phyloP scores from a whole-genome alignment of 2,329 filamentous ascomycete genomes.

The Aspergillus quadrilineatus region DNA sequence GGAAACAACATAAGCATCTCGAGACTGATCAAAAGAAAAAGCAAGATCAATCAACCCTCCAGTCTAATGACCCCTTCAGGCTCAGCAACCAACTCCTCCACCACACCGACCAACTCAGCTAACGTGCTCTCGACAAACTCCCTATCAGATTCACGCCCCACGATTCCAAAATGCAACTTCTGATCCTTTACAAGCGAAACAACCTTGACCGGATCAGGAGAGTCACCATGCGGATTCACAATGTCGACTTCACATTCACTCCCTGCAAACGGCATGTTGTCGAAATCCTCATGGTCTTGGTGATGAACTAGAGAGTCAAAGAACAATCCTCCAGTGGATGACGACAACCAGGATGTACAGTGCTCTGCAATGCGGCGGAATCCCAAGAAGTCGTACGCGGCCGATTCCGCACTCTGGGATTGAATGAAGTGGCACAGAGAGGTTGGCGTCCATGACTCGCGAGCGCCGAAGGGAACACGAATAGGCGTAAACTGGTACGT shows the following conservation, averaged over 20 bases:
- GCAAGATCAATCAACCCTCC: neutral
- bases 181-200: constrained; percentile 53
- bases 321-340: constrained; percentile 35
- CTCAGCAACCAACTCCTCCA: constrained; percentile 38
- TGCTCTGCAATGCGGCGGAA: constrained; percentile 50
- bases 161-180: constrained; percentile 61
- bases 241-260: constrained; percentile 54
- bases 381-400: constrained; percentile 54
- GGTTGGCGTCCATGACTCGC: constrained; percentile 45
- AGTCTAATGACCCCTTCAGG: neutral
- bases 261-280: constrained; percentile 44
- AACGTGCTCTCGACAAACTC: constrained; percentile 53
- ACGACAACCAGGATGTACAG: constrained; percentile 48
- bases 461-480: constrained; percentile 52
- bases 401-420: constrained; percentile 53
- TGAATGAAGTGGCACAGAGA: constrained; percentile 54
- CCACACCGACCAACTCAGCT: constrained; percentile 48
- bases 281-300: constrained; percentile 63
- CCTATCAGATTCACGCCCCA: constrained; percentile 51
- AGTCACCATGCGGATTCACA: constrained; percentile 57
- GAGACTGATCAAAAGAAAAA: neutral
- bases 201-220: constrained; percentile 32
- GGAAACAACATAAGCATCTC: neutral
- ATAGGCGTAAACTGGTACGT: constrained; percentile 58
- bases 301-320: constrained; percentile 59